phyloP scores from a whole-genome alignment of 306 rosid species.

The Macrotyloma uniflorum region DNA sequence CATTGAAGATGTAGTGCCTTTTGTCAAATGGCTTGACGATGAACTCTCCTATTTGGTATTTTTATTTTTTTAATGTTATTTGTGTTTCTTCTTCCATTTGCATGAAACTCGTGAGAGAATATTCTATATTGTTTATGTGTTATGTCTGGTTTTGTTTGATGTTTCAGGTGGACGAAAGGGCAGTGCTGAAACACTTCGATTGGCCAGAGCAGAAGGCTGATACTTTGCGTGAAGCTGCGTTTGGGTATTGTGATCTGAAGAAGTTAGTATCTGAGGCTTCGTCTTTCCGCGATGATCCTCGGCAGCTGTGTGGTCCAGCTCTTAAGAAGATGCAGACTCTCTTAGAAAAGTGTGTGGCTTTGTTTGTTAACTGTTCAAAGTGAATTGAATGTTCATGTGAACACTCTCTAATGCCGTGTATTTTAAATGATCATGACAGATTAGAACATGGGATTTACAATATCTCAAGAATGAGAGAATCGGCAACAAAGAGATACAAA shows the following conservation, averaged over 20 bases:
- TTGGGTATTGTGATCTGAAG: constrained; percentile 88
- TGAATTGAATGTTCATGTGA: not conserved
- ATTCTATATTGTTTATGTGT: not conserved
- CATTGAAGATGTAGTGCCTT: constrained; percentile 89
- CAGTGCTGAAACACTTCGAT: constrained; percentile 91
- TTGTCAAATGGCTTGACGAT: constrained; percentile 98
- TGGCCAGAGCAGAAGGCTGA: constrained; percentile 99
- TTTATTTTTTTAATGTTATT: not conserved
- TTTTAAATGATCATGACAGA: constrained; percentile 49
- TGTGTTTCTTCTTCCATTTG: not conserved
- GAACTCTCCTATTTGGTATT: constrained; percentile 95
- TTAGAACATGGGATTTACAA: constrained; percentile 92
- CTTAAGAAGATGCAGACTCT: constrained; percentile 96
- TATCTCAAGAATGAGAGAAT: constrained; percentile 86
- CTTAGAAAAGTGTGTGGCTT: constrained; percentile 69
- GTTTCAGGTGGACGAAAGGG: constrained; percentile 93
- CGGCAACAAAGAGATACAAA: constrained; percentile 81
- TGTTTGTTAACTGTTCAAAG: constrained; percentile 3
- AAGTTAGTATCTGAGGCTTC: constrained; percentile 86
- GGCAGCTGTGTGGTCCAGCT: constrained; percentile 82
- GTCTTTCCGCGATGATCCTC: constrained; percentile 74
- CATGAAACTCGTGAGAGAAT: not conserved
- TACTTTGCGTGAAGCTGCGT: constrained; percentile 95
- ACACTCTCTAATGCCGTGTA: not conserved
- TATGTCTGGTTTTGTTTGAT: constrained; percentile 19